Conservation (phyloP, 2,329 filamentous ascomycete genomes). For the Chaetomium olivaceum region DNA sequence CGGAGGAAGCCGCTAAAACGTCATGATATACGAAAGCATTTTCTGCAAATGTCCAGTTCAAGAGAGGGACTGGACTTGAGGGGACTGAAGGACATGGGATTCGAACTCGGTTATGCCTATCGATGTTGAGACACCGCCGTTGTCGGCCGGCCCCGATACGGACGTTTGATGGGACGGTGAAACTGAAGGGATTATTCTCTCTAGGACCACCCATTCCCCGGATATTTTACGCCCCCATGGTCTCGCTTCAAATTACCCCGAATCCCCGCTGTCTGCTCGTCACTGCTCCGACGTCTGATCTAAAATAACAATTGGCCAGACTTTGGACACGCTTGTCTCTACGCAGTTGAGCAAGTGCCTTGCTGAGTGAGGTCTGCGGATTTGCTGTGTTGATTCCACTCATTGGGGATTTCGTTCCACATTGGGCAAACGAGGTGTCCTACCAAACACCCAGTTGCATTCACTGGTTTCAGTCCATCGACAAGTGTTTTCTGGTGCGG, state of each 20-base stretch:
- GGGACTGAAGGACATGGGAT: background rate
- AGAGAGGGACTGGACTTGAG: background rate
- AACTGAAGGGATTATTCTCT: background rate
- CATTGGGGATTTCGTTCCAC: background rate
- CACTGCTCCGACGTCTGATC: background rate
- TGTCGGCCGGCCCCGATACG: background rate
- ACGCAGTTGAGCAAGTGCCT: background rate
- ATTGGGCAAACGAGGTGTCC: background rate
- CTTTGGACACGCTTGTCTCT: background rate
- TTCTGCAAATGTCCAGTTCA: too few species aligned
- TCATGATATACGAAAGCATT: background rate
- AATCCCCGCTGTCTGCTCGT: background rate
- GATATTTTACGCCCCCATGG: background rate
- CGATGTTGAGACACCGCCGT: background rate
- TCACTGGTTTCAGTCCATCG: background rate
- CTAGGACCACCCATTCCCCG: background rate
- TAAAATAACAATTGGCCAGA: background rate
- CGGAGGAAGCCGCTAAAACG: background rate
- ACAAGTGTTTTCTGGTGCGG: background rate
- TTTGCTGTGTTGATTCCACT: background rate
- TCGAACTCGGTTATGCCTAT: background rate
- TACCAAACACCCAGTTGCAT: background rate
- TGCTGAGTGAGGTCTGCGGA: background rate
- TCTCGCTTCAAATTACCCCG: conserved; percentile 11
- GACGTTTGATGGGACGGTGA: background rate